Evolutionary conservation across 371 early-diverging fungal species (phyloP), one percentile per base, ranked within the genome.

Genomic region (Mucor saturninus): DNA sequence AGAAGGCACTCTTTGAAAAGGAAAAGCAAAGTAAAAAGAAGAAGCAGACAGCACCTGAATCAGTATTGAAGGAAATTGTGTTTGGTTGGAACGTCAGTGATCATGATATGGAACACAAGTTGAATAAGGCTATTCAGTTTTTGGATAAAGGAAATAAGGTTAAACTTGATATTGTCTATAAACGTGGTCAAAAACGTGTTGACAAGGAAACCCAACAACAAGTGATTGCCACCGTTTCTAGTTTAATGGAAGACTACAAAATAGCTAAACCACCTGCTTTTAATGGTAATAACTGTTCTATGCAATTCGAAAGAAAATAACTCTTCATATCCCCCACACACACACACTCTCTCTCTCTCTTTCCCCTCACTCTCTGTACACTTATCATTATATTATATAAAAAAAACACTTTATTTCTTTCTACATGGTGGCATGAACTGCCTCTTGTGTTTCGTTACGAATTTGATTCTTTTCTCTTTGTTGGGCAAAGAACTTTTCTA

Each of bases 101-200:
- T 5, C 83, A 86, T 43, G 87, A 86, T 58, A 79, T 86, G 76
- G 72, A 73, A 11, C 87, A 86, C 61, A 86, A 86, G 59, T 59
- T 86, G 28, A 60, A 71, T 35, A 78, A 78, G 61, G 84, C 78
- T 21, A 69, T 67, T 40, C 82, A 78, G 45, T 83, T 85, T 62
- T 68, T 86, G 39, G 84, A 84, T 45, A 85, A 85, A 66, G 87
- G 87, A 10, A 76, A 84, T 63, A 75, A 79, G 48, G 79, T 86
- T 48, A 83, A 81, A 52, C 63, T 86, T 14, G 84, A 85, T 52
- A 77, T 86, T 61, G 80, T 78, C 5, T 72, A 76, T 64, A 85
- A 80, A 63, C 81, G 75, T 56, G 84, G 83, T 0, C 77, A 79
- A 54, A 59, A 66, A 7, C 59, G 73, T 52, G 60, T 68, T 0